These are phyloP conservation scores for Pulveroboletus sp. DNA, from an alignment of 768 basidiomycete species.

Conservation along the genomic window DNA sequence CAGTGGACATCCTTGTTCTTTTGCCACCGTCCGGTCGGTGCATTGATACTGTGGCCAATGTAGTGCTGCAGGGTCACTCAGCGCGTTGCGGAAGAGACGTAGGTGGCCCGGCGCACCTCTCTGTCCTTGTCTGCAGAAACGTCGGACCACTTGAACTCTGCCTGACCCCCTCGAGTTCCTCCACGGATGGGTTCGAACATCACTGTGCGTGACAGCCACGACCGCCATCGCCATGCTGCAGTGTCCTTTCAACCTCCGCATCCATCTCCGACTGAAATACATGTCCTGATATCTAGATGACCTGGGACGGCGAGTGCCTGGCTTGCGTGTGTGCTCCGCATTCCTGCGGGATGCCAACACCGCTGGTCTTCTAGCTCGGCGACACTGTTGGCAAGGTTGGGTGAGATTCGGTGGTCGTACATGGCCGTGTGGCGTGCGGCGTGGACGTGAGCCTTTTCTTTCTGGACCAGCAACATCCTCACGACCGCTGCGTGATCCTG, in stretches of 20 bases:
- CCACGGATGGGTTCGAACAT: slow-evolving; percentile 84
- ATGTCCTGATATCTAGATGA: slow-evolving; percentile 12
- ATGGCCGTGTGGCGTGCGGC: slow-evolving; percentile 8
- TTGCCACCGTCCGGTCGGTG: slow-evolving; percentile 95
- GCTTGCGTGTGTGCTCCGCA: slow-evolving; percentile 14
- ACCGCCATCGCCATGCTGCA: not conserved
- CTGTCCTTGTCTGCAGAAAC: slow-evolving; percentile 90
- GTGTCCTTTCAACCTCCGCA: slow-evolving; percentile 11
- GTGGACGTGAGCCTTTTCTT: slow-evolving; percentile 1
- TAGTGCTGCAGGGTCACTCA: slow-evolving; percentile 60
- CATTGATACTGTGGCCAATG: slow-evolving; percentile 91
- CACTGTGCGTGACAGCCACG: not conserved
- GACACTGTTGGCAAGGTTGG: slow-evolving; percentile 1
- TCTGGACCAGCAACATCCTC: not conserved
- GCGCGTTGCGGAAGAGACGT: not conserved
- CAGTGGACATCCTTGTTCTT: slow-evolving; percentile 97
- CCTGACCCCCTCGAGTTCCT: slow-evolving; percentile 88
- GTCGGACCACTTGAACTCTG: slow-evolving; percentile 88
- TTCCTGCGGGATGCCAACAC: slow-evolving; percentile 18
- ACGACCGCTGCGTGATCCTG: slow-evolving; percentile 2
- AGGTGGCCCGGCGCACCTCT: slow-evolving; percentile 49
- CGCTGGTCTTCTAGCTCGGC: not conserved
- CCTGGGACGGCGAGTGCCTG: not conserved
- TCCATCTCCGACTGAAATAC: slow-evolving; percentile 19
- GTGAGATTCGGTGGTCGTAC: slow-evolving; percentile 1